These are phyloP conservation scores for Kwoniella sp. DNA, from an alignment of 768 basidiomycete species.

Conservation along the genomic window DNA sequence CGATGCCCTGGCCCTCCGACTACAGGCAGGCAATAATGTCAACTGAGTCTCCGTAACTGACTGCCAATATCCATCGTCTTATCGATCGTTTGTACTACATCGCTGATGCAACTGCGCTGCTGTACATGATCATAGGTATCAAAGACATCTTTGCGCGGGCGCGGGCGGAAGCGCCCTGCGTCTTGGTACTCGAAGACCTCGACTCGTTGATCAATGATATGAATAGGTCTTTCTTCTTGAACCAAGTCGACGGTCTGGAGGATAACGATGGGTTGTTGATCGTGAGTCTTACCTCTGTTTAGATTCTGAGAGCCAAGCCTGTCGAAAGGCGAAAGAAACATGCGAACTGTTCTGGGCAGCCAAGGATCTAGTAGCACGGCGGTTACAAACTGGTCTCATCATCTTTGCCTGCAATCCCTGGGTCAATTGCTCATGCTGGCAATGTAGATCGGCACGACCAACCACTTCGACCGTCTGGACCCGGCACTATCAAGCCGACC, in stretches of 20 bases:
- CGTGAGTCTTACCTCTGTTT: constrained; percentile 55
- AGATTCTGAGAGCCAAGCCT: no score
- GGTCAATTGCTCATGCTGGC: no score
- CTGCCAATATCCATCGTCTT: neutral
- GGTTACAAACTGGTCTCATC: no score
- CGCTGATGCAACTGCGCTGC: neutral
- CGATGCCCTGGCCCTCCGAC: no score
- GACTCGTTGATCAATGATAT: constrained; percentile 76
- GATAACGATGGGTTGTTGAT: constrained; percentile 78
- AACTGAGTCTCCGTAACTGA: neutral
- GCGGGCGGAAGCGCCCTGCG: constrained; percentile 59
- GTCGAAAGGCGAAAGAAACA: no score
- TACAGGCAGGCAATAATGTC: neutral
- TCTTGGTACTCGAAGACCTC: constrained; percentile 66
- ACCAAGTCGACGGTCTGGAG: constrained; percentile 75
- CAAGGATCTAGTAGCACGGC: neutral
- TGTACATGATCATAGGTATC: constrained; percentile 59
- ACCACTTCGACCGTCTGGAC: constrained; percentile 79
- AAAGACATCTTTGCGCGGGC: constrained; percentile 71
- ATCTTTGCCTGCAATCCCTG: no score
- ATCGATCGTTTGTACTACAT: neutral
- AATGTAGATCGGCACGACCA: constrained; percentile 61
- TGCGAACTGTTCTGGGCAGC: no score
- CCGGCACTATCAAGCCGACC: constrained; percentile 75
- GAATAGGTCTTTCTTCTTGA: constrained; percentile 85